Evolutionary conservation across 2,329 filamentous ascomycete species (phyloP).

Genomic region (Penicillium sp.): DNA sequence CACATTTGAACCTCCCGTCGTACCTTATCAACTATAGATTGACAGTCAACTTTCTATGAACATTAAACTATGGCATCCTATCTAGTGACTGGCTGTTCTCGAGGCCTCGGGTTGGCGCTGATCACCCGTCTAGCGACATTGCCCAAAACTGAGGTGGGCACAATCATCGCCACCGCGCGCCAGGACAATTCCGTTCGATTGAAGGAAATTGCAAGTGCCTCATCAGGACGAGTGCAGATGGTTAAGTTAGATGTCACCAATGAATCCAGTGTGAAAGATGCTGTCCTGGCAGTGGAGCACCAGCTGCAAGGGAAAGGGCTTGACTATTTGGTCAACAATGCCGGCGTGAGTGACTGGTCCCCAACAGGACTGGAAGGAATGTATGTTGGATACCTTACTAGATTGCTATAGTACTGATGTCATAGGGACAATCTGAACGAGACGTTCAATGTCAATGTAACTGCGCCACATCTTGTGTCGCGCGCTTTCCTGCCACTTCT

Average conservation of each 20-base stretch:
- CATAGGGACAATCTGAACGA: slow-evolving; percentile 36
- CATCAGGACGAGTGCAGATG: slow-evolving; percentile 34
- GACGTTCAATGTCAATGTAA: slow-evolving; percentile 44
- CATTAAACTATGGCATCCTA: slow-evolving; percentile 32
- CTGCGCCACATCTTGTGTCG: slow-evolving; percentile 40
- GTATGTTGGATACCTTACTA: slow-evolving; percentile 10
- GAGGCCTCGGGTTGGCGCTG: slow-evolving; percentile 38
- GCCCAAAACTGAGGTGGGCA: slow-evolving; percentile 34
- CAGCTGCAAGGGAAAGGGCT: slow-evolving; percentile 39
- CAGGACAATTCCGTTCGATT: slow-evolving; percentile 31
- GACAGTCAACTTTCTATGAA: too few relatives aligned
- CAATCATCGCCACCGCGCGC: slow-evolving; percentile 43
- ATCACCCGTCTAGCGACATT: slow-evolving; percentile 28
- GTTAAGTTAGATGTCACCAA: slow-evolving; percentile 41
- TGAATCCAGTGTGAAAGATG: slow-evolving; percentile 32
- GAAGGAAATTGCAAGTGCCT: slow-evolving; percentile 32
- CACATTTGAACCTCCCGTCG: neutral
- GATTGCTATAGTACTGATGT: neutral
- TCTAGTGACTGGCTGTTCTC: slow-evolving; percentile 36
- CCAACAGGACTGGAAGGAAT: slow-evolving; percentile 20
- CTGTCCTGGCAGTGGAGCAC: slow-evolving; percentile 31
- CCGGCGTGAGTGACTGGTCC: slow-evolving; percentile 29
- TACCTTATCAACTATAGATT: neutral
- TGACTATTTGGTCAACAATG: slow-evolving; percentile 49
- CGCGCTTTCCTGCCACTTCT: slow-evolving; percentile 40